Percentiles rank a stretch among this genome's conserved stretches.
Conservation (phyloP, 306 rosid species). For the Quercus variabilis region DNA sequence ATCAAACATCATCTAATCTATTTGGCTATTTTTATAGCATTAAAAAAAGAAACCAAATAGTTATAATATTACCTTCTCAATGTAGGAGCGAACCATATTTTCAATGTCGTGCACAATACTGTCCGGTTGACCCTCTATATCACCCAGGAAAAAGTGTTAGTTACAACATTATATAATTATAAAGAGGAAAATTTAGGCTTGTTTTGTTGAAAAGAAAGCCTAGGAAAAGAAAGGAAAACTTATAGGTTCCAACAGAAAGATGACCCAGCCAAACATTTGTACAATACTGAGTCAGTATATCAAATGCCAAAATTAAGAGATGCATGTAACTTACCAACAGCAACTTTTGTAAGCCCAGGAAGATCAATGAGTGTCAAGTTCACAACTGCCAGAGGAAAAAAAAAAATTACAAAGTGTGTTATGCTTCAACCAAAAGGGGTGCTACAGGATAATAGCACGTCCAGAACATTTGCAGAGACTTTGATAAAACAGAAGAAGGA, state of each 20-base stretch:
- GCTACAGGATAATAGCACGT: no score
- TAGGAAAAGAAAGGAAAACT: not conserved
- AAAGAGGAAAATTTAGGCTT: not conserved
- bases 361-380: constrained; percentile 94
- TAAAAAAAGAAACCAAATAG: not conserved
- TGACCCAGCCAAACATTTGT: constrained; percentile 2
- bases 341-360: constrained; percentile 96
- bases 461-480: no score
- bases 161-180: not conserved
- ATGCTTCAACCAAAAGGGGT: not conserved
- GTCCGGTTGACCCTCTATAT: constrained; percentile 95
- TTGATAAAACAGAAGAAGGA: no score
- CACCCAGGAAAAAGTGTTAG: constrained; percentile 24
- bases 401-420: constrained; percentile 9
- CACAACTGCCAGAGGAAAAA: constrained; percentile 64
- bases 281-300: not conserved
- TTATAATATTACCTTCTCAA: constrained; percentile 69
- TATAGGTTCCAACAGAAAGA: not conserved
- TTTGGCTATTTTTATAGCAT: not conserved
- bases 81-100: constrained; percentile 89
- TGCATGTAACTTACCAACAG: constrained; percentile 66
- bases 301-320: constrained; percentile 9
- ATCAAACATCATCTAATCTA: not conserved
- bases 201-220: not conserved
- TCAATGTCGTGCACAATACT: constrained; percentile 87